Percentiles rank a stretch among this genome's conserved stretches.
Evolutionary conservation across 306 rosid genomes (phyloP).

Genomic region (Glycine tomentella): DNA sequence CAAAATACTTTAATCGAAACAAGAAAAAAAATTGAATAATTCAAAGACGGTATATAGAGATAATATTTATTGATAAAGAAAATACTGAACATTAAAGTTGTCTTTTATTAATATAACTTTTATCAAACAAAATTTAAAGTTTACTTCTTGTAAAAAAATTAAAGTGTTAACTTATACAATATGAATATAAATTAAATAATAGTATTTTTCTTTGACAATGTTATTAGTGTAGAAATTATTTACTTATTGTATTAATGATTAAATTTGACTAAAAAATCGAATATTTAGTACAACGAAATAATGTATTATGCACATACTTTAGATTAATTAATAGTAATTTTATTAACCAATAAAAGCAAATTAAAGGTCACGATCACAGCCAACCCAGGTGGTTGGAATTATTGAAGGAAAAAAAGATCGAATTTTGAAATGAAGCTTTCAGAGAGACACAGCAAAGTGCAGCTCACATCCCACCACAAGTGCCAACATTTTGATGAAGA

Average conservation of each 20-base stretch:
- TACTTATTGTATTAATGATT: too few relatives aligned
- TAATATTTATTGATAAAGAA: too few relatives aligned
- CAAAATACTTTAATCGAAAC: not conserved
- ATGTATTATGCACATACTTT: not conserved
- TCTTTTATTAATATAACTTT: too few relatives aligned
- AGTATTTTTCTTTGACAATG: too few relatives aligned
- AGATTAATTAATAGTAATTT: constrained; percentile 9
- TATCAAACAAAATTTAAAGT: too few relatives aligned
- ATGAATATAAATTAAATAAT: too few relatives aligned
- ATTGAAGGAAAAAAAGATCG: constrained; percentile 58
- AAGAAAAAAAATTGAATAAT: not conserved
- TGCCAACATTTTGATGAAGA: constrained; percentile 23
- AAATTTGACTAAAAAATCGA: too few relatives aligned
- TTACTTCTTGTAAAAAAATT: too few relatives aligned
- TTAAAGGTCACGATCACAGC: constrained; percentile 54
- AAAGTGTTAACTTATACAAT: too few relatives aligned
- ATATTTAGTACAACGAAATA: not conserved
- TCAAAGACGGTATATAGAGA: too few relatives aligned
- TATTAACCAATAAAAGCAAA: not conserved
- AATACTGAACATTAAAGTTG: too few relatives aligned
- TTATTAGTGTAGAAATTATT: too few relatives aligned
- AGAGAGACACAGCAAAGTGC: constrained; percentile 39
- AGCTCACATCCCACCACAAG: constrained; percentile 40
- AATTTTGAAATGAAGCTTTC: constrained; percentile 66
- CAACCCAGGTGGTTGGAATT: constrained; percentile 61